Evolutionary conservation across 176 grass and related monocot species (phyloP).

Genomic region (maize (Zea mays)): Zm-B73-REFERENCE-NAM-5.0 NC_050102.1:181799001-181799500

Average conservation of each 20-base stretch:
- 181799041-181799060: constrained; percentile 92
- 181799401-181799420: too few relatives aligned
- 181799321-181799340: constrained; percentile 79
- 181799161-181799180: constrained; percentile 89
- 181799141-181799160: constrained; percentile 80
- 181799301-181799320: constrained; percentile 78
- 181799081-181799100: constrained; percentile 64
- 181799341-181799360: constrained; percentile 65
- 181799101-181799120: constrained; percentile 70
- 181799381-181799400: too few relatives aligned
- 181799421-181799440: too few relatives aligned
- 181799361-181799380: too few relatives aligned
- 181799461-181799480: too few relatives aligned
- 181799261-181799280: constrained; percentile 58
- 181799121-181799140: constrained; percentile 81
- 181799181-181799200: constrained; percentile 97
- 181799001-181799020: constrained; percentile 87
- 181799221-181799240: constrained; percentile 88
- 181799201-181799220: constrained; percentile 87
- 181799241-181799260: constrained; percentile 87
- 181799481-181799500: too few relatives aligned
- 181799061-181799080: constrained; percentile 75
- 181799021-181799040: constrained; percentile 78
- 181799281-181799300: constrained; percentile 78
- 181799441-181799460: too few relatives aligned